Evolutionary conservation across 2,329 filamentous ascomycete species (phyloP).

Genomic region (Decorospora gaudefroyi): DNA sequence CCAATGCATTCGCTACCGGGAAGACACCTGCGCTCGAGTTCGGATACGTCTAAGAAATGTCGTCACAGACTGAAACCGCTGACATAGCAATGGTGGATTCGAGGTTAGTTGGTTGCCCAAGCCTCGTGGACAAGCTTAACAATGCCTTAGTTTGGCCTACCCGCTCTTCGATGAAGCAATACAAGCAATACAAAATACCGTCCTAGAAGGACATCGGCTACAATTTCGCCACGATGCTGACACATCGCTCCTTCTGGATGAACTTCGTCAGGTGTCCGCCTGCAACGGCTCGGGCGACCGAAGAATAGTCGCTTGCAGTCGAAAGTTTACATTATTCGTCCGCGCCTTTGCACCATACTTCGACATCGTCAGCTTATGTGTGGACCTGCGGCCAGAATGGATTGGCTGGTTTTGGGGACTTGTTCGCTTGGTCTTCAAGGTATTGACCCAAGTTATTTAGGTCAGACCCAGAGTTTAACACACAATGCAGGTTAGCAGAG

Average conservation of each 20-base stretch:
- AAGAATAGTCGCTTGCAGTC: constrained; percentile 19
- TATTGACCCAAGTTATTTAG: constrained; percentile 10
- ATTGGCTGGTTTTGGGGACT: constrained; percentile 32
- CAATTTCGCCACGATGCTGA: constrained; percentile 22
- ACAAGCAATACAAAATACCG: constrained; percentile 21
- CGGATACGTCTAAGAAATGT: constrained; percentile 23
- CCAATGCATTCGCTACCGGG: constrained; percentile 34
- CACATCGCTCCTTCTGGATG: constrained; percentile 23
- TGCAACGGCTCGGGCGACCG: constrained; percentile 13
- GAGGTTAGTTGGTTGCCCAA: constrained; percentile 21
- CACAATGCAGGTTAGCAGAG: constrained; percentile 25
- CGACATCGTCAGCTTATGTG: constrained; percentile 30
- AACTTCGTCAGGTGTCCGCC: constrained; percentile 19
- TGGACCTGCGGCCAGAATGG: constrained; percentile 26
- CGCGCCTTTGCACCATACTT: constrained; percentile 34
- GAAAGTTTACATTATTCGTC: constrained; percentile 30
- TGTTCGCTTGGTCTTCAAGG: constrained; percentile 32
- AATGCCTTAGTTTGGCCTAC: constrained; percentile 15
- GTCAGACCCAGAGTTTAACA: neutral
- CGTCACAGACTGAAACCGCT: constrained; percentile 22
- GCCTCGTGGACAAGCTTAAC: constrained; percentile 16
- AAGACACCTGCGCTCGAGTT: constrained; percentile 18
- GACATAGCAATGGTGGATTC: constrained; percentile 34
- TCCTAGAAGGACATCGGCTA: constrained; percentile 25
- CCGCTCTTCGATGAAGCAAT: constrained; percentile 30